A percentile compares a stretch with the other conserved stretches of the same genome.
Evolutionary conservation across 2,329 filamentous ascomycete species (phyloP).

Genomic region (Ilyonectria mors-panacis): DNA sequence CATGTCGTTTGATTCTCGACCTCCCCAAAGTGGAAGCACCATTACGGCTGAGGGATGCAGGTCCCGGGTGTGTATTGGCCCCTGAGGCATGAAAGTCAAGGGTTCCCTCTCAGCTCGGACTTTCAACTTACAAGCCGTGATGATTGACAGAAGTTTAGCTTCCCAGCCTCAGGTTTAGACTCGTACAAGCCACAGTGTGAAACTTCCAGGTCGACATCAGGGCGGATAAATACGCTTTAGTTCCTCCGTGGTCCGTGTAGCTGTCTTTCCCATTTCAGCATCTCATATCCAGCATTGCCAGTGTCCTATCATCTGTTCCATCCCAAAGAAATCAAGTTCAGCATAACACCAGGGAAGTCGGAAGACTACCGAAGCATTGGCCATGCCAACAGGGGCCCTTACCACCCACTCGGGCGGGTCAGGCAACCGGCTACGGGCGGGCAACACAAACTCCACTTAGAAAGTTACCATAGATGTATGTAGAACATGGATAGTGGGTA

Average conservation of each 20-base stretch:
- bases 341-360: not conserved
- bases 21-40: not conserved
- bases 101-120: not conserved
- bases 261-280: not conserved
- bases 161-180: no score
- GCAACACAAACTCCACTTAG: not conserved
- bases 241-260: no score
- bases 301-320: not conserved
- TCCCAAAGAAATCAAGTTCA: not conserved
- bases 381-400: not conserved
- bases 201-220: no score
- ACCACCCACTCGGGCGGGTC: not conserved
- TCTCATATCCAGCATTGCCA: not conserved
- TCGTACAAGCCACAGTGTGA: no score
- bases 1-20: not conserved
- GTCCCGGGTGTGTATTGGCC: not conserved
- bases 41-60: not conserved
- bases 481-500: not conserved
- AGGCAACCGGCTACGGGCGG: not conserved
- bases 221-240: no score
- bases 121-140: not conserved
- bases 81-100: not conserved
- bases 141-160: no score
- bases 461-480: not conserved
- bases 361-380: constrained; percentile 3